phyloP scores from a whole-genome alignment of 768 basidiomycete species.

The Amanita muscaria region DNA sequence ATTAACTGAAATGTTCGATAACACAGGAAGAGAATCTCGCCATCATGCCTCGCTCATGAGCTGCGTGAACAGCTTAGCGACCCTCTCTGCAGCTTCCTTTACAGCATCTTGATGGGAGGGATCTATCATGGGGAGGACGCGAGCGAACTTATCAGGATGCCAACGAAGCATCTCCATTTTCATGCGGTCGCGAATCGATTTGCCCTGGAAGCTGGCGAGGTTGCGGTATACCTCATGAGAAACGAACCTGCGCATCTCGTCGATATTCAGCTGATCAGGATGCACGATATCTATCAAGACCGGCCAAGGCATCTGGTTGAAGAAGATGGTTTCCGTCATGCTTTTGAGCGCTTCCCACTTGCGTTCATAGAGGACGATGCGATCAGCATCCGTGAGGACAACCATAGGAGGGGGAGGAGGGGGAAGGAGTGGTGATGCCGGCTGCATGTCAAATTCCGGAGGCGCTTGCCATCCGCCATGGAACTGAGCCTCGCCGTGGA shows the following conservation, averaged over 20 bases:
- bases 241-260: constrained; percentile 30
- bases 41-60: constrained; percentile 2
- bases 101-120: constrained; percentile 24
- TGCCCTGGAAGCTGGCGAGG: constrained; percentile 20
- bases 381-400: constrained; percentile 8
- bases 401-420: constrained; percentile 3
- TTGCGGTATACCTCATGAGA: constrained; percentile 14
- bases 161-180: constrained; percentile 41
- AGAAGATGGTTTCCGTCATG: constrained; percentile 14
- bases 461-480: too few species aligned
- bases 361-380: constrained; percentile 21
- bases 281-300: constrained; percentile 16
- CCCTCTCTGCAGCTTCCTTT: constrained; percentile 25
- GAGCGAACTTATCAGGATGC: constrained; percentile 47
- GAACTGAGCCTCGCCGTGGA: not conserved
- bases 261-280: constrained; percentile 26
- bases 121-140: constrained; percentile 26
- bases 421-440: not conserved
- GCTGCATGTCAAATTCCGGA: too few species aligned
- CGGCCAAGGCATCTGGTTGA: constrained; percentile 38
- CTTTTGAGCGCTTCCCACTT: constrained; percentile 30
- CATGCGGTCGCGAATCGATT: constrained; percentile 26
- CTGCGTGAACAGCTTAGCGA: constrained; percentile 32
- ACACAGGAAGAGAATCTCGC: too few species aligned
- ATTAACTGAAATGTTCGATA: too few species aligned